Percentiles rank a stretch among this genome's conserved stretches.
Conservation (phyloP, 805 yeast species). For the Candida ipomoeae region DNA sequence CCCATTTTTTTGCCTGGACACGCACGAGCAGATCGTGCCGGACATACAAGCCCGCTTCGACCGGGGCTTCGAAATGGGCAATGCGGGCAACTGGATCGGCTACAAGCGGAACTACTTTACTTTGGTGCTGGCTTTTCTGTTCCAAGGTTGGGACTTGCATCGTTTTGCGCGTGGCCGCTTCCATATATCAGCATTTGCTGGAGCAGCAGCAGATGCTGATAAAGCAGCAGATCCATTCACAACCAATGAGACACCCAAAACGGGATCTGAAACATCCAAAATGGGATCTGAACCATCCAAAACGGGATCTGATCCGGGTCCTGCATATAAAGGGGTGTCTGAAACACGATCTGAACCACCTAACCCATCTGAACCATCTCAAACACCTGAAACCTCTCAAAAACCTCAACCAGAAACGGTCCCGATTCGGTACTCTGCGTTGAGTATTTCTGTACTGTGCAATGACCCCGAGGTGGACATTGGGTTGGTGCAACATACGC, state of each 20-base stretch:
- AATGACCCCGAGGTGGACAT: constrained; percentile 45
- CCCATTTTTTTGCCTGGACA: not conserved
- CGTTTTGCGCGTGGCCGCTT: constrained; percentile 29
- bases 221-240: too few relatives aligned
- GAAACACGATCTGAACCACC: too few relatives aligned
- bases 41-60: constrained; percentile 20
- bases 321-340: too few relatives aligned
- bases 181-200: not conserved
- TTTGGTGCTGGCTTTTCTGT: constrained; percentile 49
- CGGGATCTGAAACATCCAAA: too few relatives aligned
- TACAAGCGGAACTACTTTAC: constrained; percentile 68
- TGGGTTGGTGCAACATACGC: constrained; percentile 61
- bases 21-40: not conserved
- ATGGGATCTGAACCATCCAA: too few relatives aligned
- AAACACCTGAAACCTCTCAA: too few relatives aligned
- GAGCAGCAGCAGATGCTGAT: too few relatives aligned
- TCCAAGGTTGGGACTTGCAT: constrained; percentile 19
- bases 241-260: too few relatives aligned
- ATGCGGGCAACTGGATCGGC: constrained; percentile 50
- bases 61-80: constrained; percentile 21
- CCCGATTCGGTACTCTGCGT: constrained; percentile 11
- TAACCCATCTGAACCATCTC: too few relatives aligned
- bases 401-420: too few relatives aligned
- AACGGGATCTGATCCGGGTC: too few relatives aligned
- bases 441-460: constrained; percentile 49